Evolutionary conservation across 192 early-diverging fungal species (phyloP), one percentile per base, ranked within the genome.

Genomic region (Linnemannia hyalina): DNA sequence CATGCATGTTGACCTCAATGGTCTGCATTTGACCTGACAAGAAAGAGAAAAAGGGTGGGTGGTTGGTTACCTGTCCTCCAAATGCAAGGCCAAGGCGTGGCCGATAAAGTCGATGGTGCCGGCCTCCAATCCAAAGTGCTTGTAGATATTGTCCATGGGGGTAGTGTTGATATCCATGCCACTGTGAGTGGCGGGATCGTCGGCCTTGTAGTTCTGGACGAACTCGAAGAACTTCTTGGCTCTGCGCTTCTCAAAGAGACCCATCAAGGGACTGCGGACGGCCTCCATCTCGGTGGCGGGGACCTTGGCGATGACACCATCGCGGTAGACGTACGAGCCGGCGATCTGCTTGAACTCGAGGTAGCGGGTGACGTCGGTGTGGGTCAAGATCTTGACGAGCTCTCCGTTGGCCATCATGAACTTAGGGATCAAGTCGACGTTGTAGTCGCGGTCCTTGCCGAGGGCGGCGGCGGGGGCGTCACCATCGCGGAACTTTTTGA

Each of bases 381-480:
- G 97, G 82, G 96, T 96, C 68, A 99, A 93, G 73, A 99, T 97
- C 83, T 95, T 96, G 80, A 99, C 96, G 82, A 99, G 96, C 88
- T 98, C 98, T 71, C 98, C 99, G 73, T 96, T 97, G 40, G 97
- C 97, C 98, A 99, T 99, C 91, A 98, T 96, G 90, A 99, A 99
- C 92, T 99, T 99, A 78, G 99, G 99, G 71, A 99, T 98, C 87
- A 99, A 90, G 89, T 99, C 99, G 72, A 99, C 94, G 90, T 97
- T 97, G 90, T 95, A 99, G 91, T 99, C 98, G 76, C 98, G 94
- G 86, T 94, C 93, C 68, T 90, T 90, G 18, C 96, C 96, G 26
- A 96, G 87, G 38, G 75, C 69, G 20, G 82, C 77, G 22, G 95
- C 92, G 52, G 92, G 83, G 26, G 79, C 72, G 32, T 86, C 88